Conservation (phyloP, 306 rosid genomes). For the Prunus davidiana region DNA sequence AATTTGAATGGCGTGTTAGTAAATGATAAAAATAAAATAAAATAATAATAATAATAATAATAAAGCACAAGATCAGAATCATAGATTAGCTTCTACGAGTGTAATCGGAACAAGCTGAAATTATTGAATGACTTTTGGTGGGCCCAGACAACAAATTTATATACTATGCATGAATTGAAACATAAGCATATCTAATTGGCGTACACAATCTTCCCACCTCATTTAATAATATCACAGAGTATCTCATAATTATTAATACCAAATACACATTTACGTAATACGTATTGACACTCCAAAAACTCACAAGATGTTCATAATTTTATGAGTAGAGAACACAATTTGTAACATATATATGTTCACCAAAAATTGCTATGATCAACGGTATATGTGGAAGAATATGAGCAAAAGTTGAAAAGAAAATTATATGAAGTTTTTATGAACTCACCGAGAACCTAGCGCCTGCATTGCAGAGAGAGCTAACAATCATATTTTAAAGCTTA, state of each 20-base stretch:
- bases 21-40: background rate
- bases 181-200: slow-evolving; percentile 21
- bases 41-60: background rate
- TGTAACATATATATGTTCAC: background rate
- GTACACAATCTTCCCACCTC: slow-evolving; percentile 40
- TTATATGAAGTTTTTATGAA: slow-evolving; percentile 5
- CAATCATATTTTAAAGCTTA: slow-evolving; percentile 42
- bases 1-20: background rate
- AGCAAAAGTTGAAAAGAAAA: background rate
- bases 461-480: slow-evolving; percentile 73
- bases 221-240: slow-evolving; percentile 20
- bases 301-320: no score
- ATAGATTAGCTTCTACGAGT: slow-evolving; percentile 3
- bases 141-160: slow-evolving; percentile 36
- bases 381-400: no score
- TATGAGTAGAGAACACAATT: background rate
- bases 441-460: slow-evolving; percentile 72
- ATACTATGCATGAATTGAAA: slow-evolving; percentile 45
- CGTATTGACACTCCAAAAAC: no score
- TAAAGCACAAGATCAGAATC: background rate
- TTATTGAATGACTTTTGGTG: slow-evolving; percentile 16
- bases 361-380: background rate
- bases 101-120: slow-evolving; percentile 31
- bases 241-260: background rate
- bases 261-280: no score